Conservation (phyloP, 129 eudicot genomes). For the Escallonia rubra region DNA sequence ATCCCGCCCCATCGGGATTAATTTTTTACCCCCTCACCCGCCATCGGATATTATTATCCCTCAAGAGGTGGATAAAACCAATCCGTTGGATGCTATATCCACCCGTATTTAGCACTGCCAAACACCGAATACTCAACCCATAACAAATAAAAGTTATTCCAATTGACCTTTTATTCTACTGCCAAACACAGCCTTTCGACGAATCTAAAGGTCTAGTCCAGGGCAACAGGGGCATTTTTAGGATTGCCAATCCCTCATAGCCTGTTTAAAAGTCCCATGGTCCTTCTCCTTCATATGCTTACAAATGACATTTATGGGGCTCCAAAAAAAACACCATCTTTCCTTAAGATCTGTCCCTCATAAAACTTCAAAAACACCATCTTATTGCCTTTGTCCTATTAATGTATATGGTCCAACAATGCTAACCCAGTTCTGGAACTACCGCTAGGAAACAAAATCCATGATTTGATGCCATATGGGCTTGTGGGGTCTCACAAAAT, state of each 20-base stretch:
- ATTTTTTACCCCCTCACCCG: too few species aligned
- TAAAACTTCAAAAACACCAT: background rate
- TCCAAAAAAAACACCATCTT: background rate
- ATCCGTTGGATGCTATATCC: too few species aligned
- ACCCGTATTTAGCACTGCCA: too few species aligned
- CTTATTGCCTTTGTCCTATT: slow-evolving; percentile 4
- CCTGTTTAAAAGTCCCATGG: background rate
- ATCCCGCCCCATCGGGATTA: too few species aligned
- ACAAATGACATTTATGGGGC: background rate
- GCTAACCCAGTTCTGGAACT: slow-evolving; percentile 1
- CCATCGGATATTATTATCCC: too few species aligned
- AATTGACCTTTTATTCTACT: too few species aligned
- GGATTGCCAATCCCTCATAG: background rate
- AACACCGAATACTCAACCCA: too few species aligned
- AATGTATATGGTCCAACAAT: slow-evolving; percentile 9
- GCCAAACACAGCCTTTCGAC: background rate
- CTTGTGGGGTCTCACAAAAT: slow-evolving; percentile 7
- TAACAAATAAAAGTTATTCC: too few species aligned
- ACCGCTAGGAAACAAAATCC: slow-evolving; percentile 4
- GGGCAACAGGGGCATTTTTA: background rate
- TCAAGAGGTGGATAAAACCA: too few species aligned
- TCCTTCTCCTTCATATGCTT: background rate
- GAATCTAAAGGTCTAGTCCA: slow-evolving; percentile 11
- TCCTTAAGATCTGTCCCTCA: background rate
- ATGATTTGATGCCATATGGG: slow-evolving; percentile 30